phyloP scores from a whole-genome alignment of 2,329 filamentous ascomycete species.

The Verticillium zaregamsianum region DNA sequence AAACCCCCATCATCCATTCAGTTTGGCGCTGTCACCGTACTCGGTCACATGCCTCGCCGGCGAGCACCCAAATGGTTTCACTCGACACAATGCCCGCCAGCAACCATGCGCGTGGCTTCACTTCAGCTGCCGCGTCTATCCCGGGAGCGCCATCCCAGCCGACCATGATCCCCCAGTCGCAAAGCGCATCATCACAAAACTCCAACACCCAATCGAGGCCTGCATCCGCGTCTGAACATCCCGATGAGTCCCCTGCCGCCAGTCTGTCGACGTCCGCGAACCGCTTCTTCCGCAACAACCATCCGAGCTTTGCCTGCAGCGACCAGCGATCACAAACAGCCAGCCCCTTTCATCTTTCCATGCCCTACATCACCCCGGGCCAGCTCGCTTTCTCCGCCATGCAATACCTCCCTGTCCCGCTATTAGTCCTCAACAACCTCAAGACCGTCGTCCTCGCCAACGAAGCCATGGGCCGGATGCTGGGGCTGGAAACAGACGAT shows the following conservation, averaged over 20 bases:
- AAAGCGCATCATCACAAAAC: neutral
- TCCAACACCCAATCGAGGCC: conserved; percentile 1
- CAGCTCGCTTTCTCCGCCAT: conserved; percentile 63
- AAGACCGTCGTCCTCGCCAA: conserved; percentile 73
- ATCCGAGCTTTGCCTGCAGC: conserved; percentile 3
- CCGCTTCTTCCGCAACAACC: conserved; percentile 30
- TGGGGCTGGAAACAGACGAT: conserved; percentile 51
- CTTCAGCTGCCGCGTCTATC: neutral
- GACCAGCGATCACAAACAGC: conserved; percentile 26
- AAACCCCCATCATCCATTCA: neutral
- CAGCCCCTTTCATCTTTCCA: conserved; percentile 32
- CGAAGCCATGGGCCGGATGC: conserved; percentile 66
- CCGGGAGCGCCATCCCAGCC: neutral
- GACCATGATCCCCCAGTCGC: neutral
- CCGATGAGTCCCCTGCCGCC: neutral
- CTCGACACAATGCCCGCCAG: neutral
- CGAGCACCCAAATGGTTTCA: neutral
- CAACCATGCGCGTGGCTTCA: neutral
- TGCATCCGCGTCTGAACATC: neutral
- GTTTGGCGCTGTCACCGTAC: neutral
- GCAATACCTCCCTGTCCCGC: conserved; percentile 69
- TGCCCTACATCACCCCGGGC: conserved; percentile 44
- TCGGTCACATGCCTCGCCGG: neutral
- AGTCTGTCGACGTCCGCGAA: conserved; percentile 14
- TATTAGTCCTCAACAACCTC: conserved; percentile 62